These are phyloP conservation scores for Globisporangium spinosum DNA, from an alignment of 352 stramenopile species.

Conservation along the genomic window DNA sequence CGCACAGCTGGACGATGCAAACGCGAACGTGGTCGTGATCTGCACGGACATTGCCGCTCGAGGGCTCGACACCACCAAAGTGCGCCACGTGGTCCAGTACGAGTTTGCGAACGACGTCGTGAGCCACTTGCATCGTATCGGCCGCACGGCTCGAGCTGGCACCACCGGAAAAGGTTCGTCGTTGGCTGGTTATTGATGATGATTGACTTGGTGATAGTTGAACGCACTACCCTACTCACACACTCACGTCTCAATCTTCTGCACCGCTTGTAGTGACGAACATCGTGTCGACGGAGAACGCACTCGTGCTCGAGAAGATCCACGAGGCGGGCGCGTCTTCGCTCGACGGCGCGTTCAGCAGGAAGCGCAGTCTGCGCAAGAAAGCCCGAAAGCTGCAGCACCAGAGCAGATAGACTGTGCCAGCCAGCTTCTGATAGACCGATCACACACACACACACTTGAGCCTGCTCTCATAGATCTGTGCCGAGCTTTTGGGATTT, in stretches of 20 bases:
- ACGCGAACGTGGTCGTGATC: conserved; percentile 41
- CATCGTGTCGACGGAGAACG: conserved; percentile 61
- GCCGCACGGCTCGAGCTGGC: conserved; percentile 61
- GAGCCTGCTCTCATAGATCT: neutral
- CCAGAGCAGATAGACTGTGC: conserved; percentile 10
- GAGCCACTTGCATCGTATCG: conserved; percentile 77
- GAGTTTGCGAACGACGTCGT: conserved; percentile 82
- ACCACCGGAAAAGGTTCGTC: conserved; percentile 41
- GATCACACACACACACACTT: neutral
- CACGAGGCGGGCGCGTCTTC: conserved; percentile 40
- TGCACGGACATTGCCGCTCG: conserved; percentile 78
- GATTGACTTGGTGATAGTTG: neutral
- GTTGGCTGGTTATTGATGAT: neutral
- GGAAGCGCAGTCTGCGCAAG: conserved; percentile 77
- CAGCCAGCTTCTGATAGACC: neutral
- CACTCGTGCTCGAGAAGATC: conserved; percentile 64
- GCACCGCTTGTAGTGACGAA: conserved; percentile 43
- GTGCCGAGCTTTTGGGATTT: neutral
- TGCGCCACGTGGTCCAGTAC: conserved; percentile 74
- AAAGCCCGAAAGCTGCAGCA: conserved; percentile 61
- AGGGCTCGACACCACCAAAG: conserved; percentile 67
- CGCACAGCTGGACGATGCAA: conserved; percentile 32
- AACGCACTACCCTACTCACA: neutral
- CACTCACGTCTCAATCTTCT: neutral
- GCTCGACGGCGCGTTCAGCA: conserved; percentile 69